A percentile compares a stretch with the other conserved stretches of the same genome.
These are phyloP conservation scores for Russula virescens DNA, from an alignment of 768 basidiomycete genomes.

Conservation along the genomic window DNA sequence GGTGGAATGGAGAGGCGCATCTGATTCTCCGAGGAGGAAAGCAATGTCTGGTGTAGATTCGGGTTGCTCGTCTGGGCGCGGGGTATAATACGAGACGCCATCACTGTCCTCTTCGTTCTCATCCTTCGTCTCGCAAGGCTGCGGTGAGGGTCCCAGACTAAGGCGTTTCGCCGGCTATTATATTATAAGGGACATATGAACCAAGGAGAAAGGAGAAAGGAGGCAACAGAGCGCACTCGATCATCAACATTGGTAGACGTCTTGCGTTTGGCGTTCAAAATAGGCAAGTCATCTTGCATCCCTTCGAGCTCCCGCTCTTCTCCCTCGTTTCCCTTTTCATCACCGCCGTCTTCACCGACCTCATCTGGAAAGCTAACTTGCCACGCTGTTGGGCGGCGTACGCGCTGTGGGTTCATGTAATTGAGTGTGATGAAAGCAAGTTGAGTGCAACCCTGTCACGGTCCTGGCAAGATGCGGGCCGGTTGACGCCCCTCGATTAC, in stretches of 20 bases:
- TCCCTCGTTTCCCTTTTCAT: not conserved
- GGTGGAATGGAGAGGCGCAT: not conserved
- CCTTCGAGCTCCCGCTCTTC: not conserved
- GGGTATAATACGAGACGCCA: conserved; percentile 4
- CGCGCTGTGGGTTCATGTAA: not conserved
- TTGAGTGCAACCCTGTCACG: not conserved
- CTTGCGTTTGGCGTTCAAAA: conserved; percentile 1
- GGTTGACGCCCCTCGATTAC: no score
- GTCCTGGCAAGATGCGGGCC: not conserved
- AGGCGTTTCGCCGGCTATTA: conserved; percentile 13
- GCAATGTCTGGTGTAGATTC: conserved; percentile 12
- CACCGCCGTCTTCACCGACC: conserved; percentile 15
- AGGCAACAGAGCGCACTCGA: not conserved
- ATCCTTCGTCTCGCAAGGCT: not conserved
- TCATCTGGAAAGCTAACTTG: conserved; percentile 50
- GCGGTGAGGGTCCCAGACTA: not conserved
- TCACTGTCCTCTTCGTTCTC: not conserved
- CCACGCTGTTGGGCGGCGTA: conserved; percentile 41
- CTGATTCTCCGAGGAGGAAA: conserved; percentile 29
- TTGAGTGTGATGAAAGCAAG: not conserved
- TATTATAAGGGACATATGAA: not conserved
- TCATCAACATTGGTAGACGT: not conserved
- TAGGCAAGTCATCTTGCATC: not conserved
- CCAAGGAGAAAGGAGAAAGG: not conserved
- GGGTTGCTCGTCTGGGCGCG: conserved; percentile 15